Evolutionary conservation across 257 asterid species (phyloP).

Genomic region (Fraxinus excelsior): DNA sequence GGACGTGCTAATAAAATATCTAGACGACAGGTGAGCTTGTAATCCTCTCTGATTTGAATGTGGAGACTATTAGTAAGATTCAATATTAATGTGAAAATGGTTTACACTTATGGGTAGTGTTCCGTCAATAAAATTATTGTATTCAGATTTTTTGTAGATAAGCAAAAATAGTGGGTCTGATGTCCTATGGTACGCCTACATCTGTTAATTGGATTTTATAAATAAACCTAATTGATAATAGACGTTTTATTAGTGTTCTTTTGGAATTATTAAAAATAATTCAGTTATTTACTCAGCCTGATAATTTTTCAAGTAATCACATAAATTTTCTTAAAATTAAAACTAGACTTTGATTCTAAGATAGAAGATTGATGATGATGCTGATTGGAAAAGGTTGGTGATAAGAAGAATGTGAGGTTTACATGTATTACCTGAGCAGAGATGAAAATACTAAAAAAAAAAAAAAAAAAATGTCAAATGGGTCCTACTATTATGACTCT

Average conservation of each 20-base stretch:
- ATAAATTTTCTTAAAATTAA: background rate
- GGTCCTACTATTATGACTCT: background rate
- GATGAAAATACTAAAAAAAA: background rate
- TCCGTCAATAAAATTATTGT: background rate
- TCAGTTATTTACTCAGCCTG: background rate
- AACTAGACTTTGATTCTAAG: background rate
- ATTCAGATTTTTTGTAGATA: background rate
- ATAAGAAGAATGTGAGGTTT: background rate
- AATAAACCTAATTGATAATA: background rate
- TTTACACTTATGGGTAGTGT: background rate
- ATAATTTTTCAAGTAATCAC: background rate
- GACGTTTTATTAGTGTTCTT: background rate
- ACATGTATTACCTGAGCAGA: background rate
- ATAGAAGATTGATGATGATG: background rate
- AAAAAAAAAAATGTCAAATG: background rate
- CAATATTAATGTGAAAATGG: background rate
- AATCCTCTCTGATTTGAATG: slow-evolving; percentile 5
- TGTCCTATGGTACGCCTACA: background rate
- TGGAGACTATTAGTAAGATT: background rate
- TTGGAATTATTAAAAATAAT: background rate
- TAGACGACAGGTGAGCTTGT: slow-evolving; percentile 78
- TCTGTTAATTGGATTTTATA: background rate
- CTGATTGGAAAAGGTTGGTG: background rate
- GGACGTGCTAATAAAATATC: slow-evolving; percentile 96
- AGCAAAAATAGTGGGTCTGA: background rate